Base-by-base conservation (phyloP, 2,329 filamentous ascomycete species). In the Pyricularia pennisetigena region DNA sequence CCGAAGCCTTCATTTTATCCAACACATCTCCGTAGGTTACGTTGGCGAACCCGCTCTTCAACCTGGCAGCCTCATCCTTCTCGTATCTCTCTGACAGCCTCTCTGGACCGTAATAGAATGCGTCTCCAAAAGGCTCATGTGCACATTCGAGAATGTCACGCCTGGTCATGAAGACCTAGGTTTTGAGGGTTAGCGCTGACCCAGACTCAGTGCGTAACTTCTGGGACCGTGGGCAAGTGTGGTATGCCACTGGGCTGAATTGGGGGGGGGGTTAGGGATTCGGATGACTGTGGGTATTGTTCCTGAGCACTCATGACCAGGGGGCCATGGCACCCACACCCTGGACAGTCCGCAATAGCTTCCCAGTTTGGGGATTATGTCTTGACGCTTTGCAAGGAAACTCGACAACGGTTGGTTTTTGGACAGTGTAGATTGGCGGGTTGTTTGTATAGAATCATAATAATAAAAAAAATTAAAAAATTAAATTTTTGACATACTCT, bases 81-180 rank as follows among this genome's bases (percentile, higher is more conserved):
- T 89, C 89, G 76, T 92, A 99, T 74, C 95, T 88, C 67, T 86
- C 82, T 74, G 91, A 89, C 73, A 98, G 84, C 73, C 92, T 86
- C 81, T 99, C 95, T 7, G 94, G 94, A 67, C 95, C 94, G 76
- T 90, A 98, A 82, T 98, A 98, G 77, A 94, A 98, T 70, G 94
- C 91, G 80, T 98, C 95, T 68, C 94, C 94, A 79, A 98, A 98
- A 5, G 95, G 95, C 81, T 99, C 95, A 78, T 98, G 95, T 73
- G 95, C 84, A 77, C 92, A 97, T 74, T 90, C 84, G 69, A 98
- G 85, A 68, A 85, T 88, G 75, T 97, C 90, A 73, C 87, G 86
- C 73, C 93, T 90, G 74, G 94, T 97, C 94, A 98, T 97, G 79
- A 99, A 98, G 72, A 98, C 94, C 92, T 95, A 6, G 9, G 24